Evolutionary conservation across 2,329 filamentous ascomycete genomes (phyloP).

Genomic region (Monilinia laxa): DNA sequence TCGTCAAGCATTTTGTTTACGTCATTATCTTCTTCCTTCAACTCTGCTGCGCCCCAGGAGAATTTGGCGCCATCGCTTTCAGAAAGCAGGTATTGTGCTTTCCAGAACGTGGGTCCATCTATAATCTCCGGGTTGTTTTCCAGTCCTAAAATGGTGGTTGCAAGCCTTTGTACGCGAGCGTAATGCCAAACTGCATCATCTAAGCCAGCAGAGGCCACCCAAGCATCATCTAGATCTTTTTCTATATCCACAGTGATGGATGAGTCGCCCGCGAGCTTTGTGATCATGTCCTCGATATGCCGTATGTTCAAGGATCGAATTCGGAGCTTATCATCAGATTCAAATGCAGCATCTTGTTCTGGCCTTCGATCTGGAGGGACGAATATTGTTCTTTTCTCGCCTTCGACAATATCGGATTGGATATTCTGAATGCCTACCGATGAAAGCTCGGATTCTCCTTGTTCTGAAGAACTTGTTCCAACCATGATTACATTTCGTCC

Average conservation of each 20-base stretch:
- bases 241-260: conserved; percentile 33
- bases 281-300: conserved; percentile 63
- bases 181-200: conserved; percentile 57
- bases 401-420: conserved; percentile 47
- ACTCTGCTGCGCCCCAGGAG: conserved; percentile 44
- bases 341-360: conserved; percentile 44
- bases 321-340: conserved; percentile 49
- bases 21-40: conserved; percentile 43
- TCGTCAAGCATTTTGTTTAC: conserved; percentile 34
- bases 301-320: conserved; percentile 60
- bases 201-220: conserved; percentile 43
- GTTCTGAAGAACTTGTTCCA: conserved; percentile 68
- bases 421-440: conserved; percentile 44
- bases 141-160: conserved; percentile 50
- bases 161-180: conserved; percentile 60
- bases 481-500: conserved; percentile 74
- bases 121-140: conserved; percentile 34
- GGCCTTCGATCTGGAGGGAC: conserved; percentile 50
- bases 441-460: conserved; percentile 45
- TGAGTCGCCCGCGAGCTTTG: conserved; percentile 35
- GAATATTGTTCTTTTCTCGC: conserved; percentile 53
- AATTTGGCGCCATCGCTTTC: conserved; percentile 50
- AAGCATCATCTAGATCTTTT: conserved; percentile 33
- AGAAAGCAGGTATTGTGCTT: conserved; percentile 45
- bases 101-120: conserved; percentile 40